Base-by-base conservation (phyloP, 352 stramenopile species). In the Phytopythium kandeliae region DNA sequence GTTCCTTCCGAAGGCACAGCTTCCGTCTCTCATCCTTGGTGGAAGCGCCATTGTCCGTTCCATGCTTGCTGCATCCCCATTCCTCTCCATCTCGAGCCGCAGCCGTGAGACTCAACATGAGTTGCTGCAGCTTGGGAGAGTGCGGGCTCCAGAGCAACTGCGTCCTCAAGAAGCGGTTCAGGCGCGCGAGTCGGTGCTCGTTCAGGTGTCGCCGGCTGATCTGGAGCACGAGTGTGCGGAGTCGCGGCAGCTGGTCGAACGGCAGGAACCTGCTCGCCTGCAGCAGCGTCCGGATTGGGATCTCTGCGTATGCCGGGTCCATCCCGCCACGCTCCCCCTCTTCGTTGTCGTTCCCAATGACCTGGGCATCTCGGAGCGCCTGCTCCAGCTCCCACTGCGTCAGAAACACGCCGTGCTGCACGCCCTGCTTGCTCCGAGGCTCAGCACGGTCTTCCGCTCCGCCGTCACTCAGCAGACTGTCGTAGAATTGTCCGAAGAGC, bases 181-280 rank as follows among this genome's bases (percentile, higher is more conserved):
- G 33, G 12, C 67, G 38, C 13, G 74, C 72, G 8, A 89, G 46
- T 34, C 78, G 74, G 1, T 70, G 54, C 28, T 86, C 74, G 46
- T 70, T 75, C 51, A 86, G 26, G 38, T 86, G 74, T 19, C 65
- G 67, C 16, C 70, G 70, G 1, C 68, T 83, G 33, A 85, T 74
- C 49, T 84, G 74, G 36, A 83, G 69, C 5, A 86, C 58, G 19
- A 82, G 56, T 40, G 35, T 72, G 19, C 74, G 63, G 10, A 85
- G 50, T 6, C 68, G 51, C 13, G 60, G 33, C 13, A 85, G 53
- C 13, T 84, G 55, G 17, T 81, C 70, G 16, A 89, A 83, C 11
- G 74, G 74, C n/a, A 86, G 38, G 47, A 86, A 82, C 77, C 77
- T 86, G 31, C 70, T 85, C 13, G 73, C 67, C 53, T 74, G 61